Conservation (phyloP, 495 filamentous ascomycete species). For the Penicillium fimorum region DNA sequence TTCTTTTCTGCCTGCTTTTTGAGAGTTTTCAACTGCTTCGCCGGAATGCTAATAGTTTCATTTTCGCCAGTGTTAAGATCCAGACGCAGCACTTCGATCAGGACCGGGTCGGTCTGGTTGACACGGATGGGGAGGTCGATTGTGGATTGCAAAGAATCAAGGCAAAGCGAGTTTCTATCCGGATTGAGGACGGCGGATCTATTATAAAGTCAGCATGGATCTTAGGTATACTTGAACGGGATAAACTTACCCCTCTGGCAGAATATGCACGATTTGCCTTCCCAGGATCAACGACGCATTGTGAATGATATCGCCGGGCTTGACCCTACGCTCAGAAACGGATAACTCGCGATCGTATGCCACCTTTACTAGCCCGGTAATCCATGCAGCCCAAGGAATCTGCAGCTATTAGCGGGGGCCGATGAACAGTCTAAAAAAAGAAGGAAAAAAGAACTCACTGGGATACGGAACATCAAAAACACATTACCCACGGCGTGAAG, state of each 20-base stretch:
- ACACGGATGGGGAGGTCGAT: conserved; percentile 80
- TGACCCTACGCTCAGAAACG: conserved; percentile 84
- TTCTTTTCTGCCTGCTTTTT: conserved; percentile 59
- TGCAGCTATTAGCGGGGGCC: conserved; percentile 30
- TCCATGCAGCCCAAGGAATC: conserved; percentile 65
- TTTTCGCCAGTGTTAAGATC: conserved; percentile 77
- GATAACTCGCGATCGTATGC: conserved; percentile 88
- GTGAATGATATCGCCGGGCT: conserved; percentile 77
- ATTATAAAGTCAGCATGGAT: conserved; percentile 26
- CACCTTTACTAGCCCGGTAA: conserved; percentile 66
- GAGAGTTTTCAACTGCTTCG: conserved; percentile 67
- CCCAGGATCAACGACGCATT: conserved; percentile 91
- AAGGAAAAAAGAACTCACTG: conserved; percentile 47
- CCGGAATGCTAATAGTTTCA: conserved; percentile 71
- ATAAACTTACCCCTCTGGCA: conserved; percentile 79
- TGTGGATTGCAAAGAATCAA: conserved; percentile 59
- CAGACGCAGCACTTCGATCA: conserved; percentile 79
- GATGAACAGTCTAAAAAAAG: not conserved
- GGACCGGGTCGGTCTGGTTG: conserved; percentile 85
- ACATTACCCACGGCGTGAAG: conserved; percentile 69
- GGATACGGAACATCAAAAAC: conserved; percentile 89
- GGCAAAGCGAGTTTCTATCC: conserved; percentile 69
- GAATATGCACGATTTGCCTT: conserved; percentile 92
- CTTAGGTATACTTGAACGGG: not conserved
- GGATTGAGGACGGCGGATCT: conserved; percentile 88